Base-by-base conservation (phyloP, 176 grass and related monocot genomes). In the Oryza glaberrima region DNA sequence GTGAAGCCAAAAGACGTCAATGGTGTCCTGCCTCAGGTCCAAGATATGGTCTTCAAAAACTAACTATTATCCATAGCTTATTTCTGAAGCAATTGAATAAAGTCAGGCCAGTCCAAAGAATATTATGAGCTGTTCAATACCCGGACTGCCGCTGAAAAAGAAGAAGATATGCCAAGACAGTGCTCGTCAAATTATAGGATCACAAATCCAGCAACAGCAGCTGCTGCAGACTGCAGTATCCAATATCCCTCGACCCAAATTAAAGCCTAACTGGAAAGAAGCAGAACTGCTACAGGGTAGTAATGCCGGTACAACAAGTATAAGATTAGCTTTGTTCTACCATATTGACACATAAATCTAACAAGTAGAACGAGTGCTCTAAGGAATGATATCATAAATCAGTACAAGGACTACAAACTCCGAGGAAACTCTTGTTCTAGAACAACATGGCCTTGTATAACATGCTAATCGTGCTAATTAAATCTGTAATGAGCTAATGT, bases 11-110 rank as follows among this genome's bases (percentile, higher is more conserved):
- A 41, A 68, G 25, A 14, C 58, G 52, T 65, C 17, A 72, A 77
- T 32, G 38, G 17, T 35, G 58, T 36, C 23, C 32, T 72, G 72
- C 34, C 23, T 47, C 35, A 70, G 45, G 45, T 15, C 73, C 38
- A 82, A 11, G 17, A 72, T 20, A 76, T 0, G 7, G 19, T 11
- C 51, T 71, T 89, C 9, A 89, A 66, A 0, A 78, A 80, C 80
- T 36, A 63, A n/a, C 48, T 47, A 76, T 9, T 5, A 4, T 6
- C 49, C 10, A 69, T 0, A 2, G 49, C 49, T 69, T 71, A 34
- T 80, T 70, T 15, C 5, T 49, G 11, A 85, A 76, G 28, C 71
- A 70, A 69, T 40, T 10, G 70, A 30, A 40, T 14, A 52, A 73
- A 82, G 12, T 13, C 6, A 38, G 47, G 28, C 35, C 14, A 64